phyloP scores from a whole-genome alignment of 2,329 filamentous ascomycete species.

The Parastagonospora nodorum region DNA sequence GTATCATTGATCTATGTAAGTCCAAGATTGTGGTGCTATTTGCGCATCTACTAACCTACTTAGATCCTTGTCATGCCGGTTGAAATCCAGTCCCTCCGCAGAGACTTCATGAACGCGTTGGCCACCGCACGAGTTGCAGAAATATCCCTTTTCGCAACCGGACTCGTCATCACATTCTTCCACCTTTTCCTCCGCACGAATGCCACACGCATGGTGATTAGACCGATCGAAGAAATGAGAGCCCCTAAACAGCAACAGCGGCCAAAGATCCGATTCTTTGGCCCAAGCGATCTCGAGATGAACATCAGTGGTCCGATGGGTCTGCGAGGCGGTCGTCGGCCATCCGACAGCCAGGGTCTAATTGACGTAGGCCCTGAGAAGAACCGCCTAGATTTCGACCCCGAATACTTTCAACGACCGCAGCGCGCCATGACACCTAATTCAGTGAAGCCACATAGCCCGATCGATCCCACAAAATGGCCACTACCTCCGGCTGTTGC shows the following conservation, averaged over 20 bases:
- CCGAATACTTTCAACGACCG: constrained; percentile 39
- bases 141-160: constrained; percentile 69
- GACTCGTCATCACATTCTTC: constrained; percentile 67
- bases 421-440: constrained; percentile 38
- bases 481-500: constrained; percentile 40
- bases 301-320: constrained; percentile 47
- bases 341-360: constrained; percentile 42
- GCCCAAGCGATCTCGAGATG: constrained; percentile 50
- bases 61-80: constrained; percentile 68
- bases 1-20: constrained; percentile 61
- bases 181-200: constrained; percentile 71
- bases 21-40: constrained; percentile 33
- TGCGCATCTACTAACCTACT: constrained; percentile 5
- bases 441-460: constrained; percentile 29
- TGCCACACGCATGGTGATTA: constrained; percentile 61
- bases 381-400: constrained; percentile 41
- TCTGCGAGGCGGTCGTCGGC: constrained; percentile 38
- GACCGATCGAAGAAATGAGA: constrained; percentile 54
- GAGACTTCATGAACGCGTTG: constrained; percentile 49
- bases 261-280: constrained; percentile 56
- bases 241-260: constrained; percentile 49
- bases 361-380: constrained; percentile 47
- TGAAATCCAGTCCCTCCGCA: constrained; percentile 58
- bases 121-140: constrained; percentile 67
- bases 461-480: constrained; percentile 44